phyloP scores from a whole-genome alignment of 2,329 filamentous ascomycete species.

The Xenosphaeropsis pyriputrescens region DNA sequence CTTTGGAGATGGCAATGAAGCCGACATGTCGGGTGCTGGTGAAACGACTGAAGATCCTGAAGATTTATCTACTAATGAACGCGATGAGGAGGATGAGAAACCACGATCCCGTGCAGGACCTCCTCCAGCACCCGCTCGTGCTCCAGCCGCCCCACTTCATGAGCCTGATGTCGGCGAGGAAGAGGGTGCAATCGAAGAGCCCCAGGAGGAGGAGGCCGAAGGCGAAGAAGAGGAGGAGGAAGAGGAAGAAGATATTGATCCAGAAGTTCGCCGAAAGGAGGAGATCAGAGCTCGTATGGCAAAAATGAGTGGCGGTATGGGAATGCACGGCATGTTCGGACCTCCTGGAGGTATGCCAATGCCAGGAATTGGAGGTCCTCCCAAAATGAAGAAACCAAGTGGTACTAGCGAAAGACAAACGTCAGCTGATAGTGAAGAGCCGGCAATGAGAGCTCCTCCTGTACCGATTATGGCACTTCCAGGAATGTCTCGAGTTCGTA shows the following conservation, averaged over 20 bases:
- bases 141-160: conserved; percentile 22
- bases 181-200: conserved; percentile 26
- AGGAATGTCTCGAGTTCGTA: conserved; percentile 47
- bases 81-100: conserved; percentile 59
- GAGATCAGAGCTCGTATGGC: conserved; percentile 92
- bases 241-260: conserved; percentile 75
- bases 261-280: conserved; percentile 71
- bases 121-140: conserved; percentile 22
- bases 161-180: conserved; percentile 29
- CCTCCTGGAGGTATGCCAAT: conserved; percentile 53
- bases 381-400: conserved; percentile 40
- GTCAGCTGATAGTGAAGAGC: conserved; percentile 27
- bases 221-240: conserved; percentile 51
- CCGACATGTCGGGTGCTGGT: conserved; percentile 48
- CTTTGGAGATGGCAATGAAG: conserved; percentile 45
- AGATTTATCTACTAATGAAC: conserved; percentile 46
- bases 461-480: conserved; percentile 54
- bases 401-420: conserved; percentile 26
- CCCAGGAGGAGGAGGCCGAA: conserved; percentile 25
- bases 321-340: conserved; percentile 89
- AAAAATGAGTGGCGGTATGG: conserved; percentile 96
- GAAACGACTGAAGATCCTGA: conserved; percentile 46
- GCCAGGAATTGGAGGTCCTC: conserved; percentile 28
- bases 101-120: conserved; percentile 9
- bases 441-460: conserved; percentile 31